Evolutionary conservation across 352 stramenopile genomes (phyloP).

Genomic region (Phytopythium helicoides): DNA sequence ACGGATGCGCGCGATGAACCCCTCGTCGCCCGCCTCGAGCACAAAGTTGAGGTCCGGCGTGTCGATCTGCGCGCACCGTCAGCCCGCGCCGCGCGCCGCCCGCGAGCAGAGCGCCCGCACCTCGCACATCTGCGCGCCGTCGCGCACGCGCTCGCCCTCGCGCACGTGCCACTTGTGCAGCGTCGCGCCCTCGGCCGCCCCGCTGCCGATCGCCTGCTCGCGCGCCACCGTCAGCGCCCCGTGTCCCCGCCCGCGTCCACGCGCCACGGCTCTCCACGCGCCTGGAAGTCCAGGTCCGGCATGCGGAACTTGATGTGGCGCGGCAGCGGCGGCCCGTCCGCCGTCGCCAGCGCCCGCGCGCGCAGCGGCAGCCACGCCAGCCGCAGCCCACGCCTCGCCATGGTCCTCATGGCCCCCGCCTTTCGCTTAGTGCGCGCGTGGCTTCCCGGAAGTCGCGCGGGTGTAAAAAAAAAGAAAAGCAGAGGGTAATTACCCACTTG

Average conservation of each 20-base stretch:
- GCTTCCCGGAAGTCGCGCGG: too few species aligned
- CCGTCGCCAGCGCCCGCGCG: background rate
- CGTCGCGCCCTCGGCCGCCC: conserved; percentile 38
- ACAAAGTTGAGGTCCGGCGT: conserved; percentile 81
- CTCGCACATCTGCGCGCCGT: conserved; percentile 80
- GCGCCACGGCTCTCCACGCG: conserved; percentile 7
- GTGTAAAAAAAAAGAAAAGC: too few species aligned
- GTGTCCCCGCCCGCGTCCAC: too few species aligned
- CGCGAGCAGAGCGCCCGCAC: conserved; percentile 12
- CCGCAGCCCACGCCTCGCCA: conserved; percentile 8
- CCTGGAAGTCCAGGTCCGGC: conserved; percentile 83
- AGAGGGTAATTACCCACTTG: too few species aligned
- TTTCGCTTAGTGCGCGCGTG: background rate
- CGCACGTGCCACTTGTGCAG: conserved; percentile 76
- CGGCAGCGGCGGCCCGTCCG: conserved; percentile 28
- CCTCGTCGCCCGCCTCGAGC: conserved; percentile 77
- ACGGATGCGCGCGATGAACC: conserved; percentile 76
- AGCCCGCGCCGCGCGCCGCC: background rate
- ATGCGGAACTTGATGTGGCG: conserved; percentile 87
- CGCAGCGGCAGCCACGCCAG: conserved; percentile 4
- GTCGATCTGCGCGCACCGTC: conserved; percentile 56
- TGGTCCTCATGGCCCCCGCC: background rate
- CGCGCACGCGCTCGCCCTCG: conserved; percentile 58
- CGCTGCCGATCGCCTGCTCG: conserved; percentile 54
- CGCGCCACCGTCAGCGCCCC: background rate